phyloP scores from a whole-genome alignment of 148 eudicot genomes.

The Euryodendron excelsum region DNA sequence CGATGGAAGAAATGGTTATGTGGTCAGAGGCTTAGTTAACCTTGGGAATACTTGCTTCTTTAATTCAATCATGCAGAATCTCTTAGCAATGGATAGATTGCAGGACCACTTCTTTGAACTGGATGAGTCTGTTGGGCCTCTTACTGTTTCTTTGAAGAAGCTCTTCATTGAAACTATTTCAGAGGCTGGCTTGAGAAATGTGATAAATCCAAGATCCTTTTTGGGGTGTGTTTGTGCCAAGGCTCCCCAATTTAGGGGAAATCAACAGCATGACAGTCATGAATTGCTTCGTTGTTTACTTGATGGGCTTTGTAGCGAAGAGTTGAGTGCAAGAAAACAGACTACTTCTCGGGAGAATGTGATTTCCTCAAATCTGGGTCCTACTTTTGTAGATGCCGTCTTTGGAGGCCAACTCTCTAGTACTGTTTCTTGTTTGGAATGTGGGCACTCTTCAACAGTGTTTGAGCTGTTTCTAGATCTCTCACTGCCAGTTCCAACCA shows the following conservation, averaged over 20 bases:
- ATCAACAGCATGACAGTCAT: conserved; percentile 93
- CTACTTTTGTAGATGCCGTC: conserved; percentile 65
- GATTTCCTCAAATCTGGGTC: conserved; percentile 21
- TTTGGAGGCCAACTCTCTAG: conserved; percentile 84
- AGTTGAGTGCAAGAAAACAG: conserved; percentile 39
- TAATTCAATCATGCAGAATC: conserved; percentile 88
- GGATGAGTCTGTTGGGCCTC: conserved; percentile 66
- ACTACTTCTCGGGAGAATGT: conserved; percentile 28
- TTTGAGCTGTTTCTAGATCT: conserved; percentile 86
- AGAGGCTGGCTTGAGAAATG: conserved; percentile 42
- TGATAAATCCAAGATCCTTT: conserved; percentile 63
- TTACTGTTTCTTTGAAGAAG: conserved; percentile 64
- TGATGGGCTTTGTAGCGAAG: conserved; percentile 77
- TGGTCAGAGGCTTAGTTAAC: conserved; percentile 70
- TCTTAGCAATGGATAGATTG: conserved; percentile 61
- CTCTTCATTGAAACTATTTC: conserved; percentile 50
- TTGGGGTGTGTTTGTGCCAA: conserved; percentile 68
- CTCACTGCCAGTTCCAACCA: conserved; percentile 81
- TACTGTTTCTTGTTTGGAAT: conserved; percentile 73
- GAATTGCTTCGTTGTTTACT: conserved; percentile 89
- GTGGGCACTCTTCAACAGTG: conserved; percentile 75
- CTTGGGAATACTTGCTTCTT: conserved; percentile 96
- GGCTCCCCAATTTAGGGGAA: conserved; percentile 92
- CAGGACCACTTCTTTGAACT: conserved; percentile 49
- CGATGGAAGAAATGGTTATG: conserved; percentile 40